Evolutionary conservation across 441 rosid species (phyloP).

Genomic region (Sinapis alba): DNA sequence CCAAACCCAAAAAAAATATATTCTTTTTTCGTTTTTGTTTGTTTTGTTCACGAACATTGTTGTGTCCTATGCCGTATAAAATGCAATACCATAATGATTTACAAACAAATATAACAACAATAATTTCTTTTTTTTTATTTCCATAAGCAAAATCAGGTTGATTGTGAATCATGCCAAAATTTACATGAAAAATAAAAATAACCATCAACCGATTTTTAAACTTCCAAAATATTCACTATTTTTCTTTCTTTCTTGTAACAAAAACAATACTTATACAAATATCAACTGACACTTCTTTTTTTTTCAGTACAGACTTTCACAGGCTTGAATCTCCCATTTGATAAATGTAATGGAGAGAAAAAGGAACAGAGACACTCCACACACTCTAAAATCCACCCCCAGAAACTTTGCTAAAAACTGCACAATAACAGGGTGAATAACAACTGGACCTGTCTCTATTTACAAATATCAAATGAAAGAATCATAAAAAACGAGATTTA

Average conservation of each 20-base stretch:
- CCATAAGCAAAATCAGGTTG: no score
- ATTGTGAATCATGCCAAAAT: not conserved
- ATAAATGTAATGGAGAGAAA: not conserved
- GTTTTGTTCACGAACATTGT: not conserved
- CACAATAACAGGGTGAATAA: conserved; percentile 51
- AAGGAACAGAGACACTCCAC: conserved; percentile 21
- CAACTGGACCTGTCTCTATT: conserved; percentile 25
- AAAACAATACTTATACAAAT: conserved; percentile 17
- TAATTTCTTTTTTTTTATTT: not conserved
- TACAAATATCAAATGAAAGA: conserved; percentile 35
- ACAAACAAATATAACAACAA: conserved; percentile 1
- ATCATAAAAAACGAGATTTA: conserved; percentile 1
- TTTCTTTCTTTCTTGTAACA: not conserved
- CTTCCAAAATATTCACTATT: not conserved
- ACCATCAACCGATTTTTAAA: not conserved
- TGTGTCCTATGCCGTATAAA: not conserved
- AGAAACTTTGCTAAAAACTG: conserved; percentile 62
- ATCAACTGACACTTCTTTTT: not conserved
- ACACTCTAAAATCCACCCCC: conserved; percentile 49
- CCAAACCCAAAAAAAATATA: not conserved
- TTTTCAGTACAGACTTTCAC: conserved; percentile 1
- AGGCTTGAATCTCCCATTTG: not conserved
- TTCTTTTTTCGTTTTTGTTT: not conserved
- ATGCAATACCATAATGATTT: not conserved
- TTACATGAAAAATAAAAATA: not conserved